Base-by-base conservation (phyloP, 345 rosid species). In the Leavenworthia alabamica region DNA sequence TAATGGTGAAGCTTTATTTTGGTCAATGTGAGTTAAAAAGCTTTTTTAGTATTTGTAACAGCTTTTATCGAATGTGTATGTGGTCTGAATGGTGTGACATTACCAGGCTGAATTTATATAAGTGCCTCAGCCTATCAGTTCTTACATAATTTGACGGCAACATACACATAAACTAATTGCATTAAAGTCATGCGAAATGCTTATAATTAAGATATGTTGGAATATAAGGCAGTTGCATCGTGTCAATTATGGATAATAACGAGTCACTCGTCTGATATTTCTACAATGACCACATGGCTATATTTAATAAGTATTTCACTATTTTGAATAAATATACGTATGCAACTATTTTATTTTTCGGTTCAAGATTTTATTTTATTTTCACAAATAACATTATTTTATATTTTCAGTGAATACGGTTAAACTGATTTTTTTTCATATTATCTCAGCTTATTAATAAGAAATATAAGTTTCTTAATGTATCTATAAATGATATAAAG, bases 221-320 rank as follows among this genome's bases (percentile, higher is more conserved):
- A 44, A 36, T n/a, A 26, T 56, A 46, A n/a, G 41, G 40, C 57
- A 56, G 13, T n/a, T 19, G 41, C 32, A 5, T 45, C 63, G 48
- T 56, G 63, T 19, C 44, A 52, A 52, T n/a, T 22, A 66, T 66
- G 31, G 16, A 14, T 42, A 55, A 23, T 10, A 44, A 44, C 46
- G 46, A 66, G 40, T 51, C 19, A 43, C 8, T 66, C 23, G 56
- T 44, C 45, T 20, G 12, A 8, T 35, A 7, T 42, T 62, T 54
- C 44, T 66, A 6, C 48, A 41, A 66, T 8, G n/a, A 22, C 47
- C 56, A 46, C 63, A 66, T 46, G 71, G 40, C 56, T 27, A 26
- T 35, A 66, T 35, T 66, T 56, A 16, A 36, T 56, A n/a, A n/a
- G n/a, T n/a, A n/a, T n/a, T n/a, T n/a, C n/a, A n/a, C n/a, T n/a